Percentiles rank a stretch among this genome's conserved stretches.
Conservation (phyloP, 306 rosid genomes). For the Carpinus fangiana region DNA sequence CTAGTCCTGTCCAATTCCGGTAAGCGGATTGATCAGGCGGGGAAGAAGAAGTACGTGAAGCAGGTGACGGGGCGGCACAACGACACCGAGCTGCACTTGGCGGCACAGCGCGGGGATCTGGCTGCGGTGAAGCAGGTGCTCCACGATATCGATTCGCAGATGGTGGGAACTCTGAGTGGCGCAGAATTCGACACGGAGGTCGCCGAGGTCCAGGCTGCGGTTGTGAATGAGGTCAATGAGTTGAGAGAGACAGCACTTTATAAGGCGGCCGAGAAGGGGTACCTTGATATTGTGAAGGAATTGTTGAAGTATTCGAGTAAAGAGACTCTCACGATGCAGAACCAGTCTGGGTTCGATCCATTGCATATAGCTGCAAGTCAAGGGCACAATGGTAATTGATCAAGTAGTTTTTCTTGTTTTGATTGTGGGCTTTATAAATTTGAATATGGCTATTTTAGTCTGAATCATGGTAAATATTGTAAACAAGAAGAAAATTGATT, state of each 20-base stretch:
- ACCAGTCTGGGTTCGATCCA: constrained; percentile 69
- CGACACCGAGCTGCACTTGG: constrained; percentile 94
- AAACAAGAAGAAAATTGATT: background rate
- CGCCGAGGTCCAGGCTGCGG: constrained; percentile 82
- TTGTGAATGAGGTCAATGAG: constrained; percentile 89
- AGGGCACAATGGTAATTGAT: constrained; percentile 75
- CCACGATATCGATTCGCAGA: constrained; percentile 68
- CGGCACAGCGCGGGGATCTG: constrained; percentile 93
- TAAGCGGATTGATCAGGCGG: constrained; percentile 91
- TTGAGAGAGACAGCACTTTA: constrained; percentile 82
- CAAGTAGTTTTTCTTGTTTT: background rate
- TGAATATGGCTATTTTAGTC: background rate
- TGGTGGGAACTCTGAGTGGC: constrained; percentile 59
- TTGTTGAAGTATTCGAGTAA: constrained; percentile 64
- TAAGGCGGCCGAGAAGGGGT: constrained; percentile 86
- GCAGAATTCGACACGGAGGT: constrained; percentile 71
- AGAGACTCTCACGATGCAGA: constrained; percentile 65
- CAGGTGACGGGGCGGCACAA: constrained; percentile 97
- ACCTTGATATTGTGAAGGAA: constrained; percentile 84
- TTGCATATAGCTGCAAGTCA: constrained; percentile 90
- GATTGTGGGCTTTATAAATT: background rate
- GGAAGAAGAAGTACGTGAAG: constrained; percentile 96
- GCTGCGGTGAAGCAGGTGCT: constrained; percentile 89
- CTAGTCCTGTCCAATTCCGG: constrained; percentile 90
- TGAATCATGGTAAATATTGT: background rate